Evolutionary conservation across 2,329 filamentous ascomycete species (phyloP), one percentile per base, ranked within the genome.

Genomic region (Penicillium glabrum): DNA sequence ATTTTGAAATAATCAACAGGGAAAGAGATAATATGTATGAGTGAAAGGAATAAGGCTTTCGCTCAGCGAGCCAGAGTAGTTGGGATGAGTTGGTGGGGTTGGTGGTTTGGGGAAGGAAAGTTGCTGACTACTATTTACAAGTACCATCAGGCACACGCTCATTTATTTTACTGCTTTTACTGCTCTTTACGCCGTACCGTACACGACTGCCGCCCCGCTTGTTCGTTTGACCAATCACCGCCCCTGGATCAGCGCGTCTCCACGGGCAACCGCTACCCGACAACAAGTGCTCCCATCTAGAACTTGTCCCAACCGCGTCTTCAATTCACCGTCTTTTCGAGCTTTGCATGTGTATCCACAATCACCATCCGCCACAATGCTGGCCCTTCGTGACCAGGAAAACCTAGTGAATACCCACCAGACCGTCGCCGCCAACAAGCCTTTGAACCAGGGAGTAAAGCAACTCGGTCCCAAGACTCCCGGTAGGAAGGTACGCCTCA

Each of bases 321-420:
- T 43, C 55, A 50, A 56, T 57, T 52, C 60, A 51, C 54, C 56
- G 51, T 56, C 51, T 50, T 41, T 57, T 55, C 35, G 14, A 57
- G 31, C 46, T 23, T 41, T 67, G 58, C 51, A 71, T 69, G 67
- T 61, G 39, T 44, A 63, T 39, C 27, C 19, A 41, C 33, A 57
- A 51, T 53, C 27, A 58, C 21, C 29, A 62, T 54, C 57, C 59
- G 67, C 65, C 68, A 79, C 60, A 57, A 96, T 93, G 91, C 81
- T 91, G 71, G 89, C 90, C 59, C 82, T 88, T 70, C 85, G 87
- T 67, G 90, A 96, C 75, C 91, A 96, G 78, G 93, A 97, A 76
- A 97, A 97, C 76, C 78, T 91, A 73, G 84, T 91, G 67, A 87
- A 91, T 72, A 84, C 82, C 63, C 89, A 89, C 72, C 90, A 92